phyloP scores from a whole-genome alignment of 208 protist species.

The Trypanosoma caninum region DNA sequence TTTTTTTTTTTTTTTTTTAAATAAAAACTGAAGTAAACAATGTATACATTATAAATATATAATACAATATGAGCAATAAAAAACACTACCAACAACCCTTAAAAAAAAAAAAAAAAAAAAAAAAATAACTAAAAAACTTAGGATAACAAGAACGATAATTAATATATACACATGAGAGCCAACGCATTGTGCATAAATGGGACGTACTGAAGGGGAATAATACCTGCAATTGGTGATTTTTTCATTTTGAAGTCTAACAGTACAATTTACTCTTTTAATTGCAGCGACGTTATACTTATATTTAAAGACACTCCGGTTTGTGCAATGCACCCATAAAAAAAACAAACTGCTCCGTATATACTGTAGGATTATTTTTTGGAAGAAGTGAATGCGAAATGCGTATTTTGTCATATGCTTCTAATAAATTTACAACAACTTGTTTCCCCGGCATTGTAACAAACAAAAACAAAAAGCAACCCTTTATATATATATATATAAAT shows the following conservation, averaged over 20 bases:
- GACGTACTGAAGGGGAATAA: neutral
- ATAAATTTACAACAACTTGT: constrained; percentile 21
- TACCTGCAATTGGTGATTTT: too few species aligned
- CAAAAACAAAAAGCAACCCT: too few species aligned
- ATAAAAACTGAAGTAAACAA: neutral
- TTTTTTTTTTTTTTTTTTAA: constrained; percentile 2
- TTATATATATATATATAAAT: too few species aligned
- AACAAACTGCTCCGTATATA: constrained; percentile 13
- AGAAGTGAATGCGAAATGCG: constrained; percentile 19
- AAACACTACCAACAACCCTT: too few species aligned
- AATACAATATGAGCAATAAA: too few species aligned
- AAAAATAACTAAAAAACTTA: neutral
- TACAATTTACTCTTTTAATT: neutral
- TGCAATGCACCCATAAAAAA: constrained; percentile 8
- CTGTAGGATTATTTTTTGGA: constrained; percentile 5
- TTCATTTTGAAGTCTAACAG: too few species aligned
- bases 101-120: neutral
- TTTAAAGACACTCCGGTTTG: neutral
- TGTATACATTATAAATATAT: too few species aligned
- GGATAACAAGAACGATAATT: neutral
- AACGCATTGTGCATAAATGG: neutral
- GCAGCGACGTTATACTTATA: neutral
- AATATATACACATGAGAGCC: neutral
- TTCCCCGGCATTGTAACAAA: constrained; percentile 9
- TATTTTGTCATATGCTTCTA: constrained; percentile 21